Evolutionary conservation across 306 rosid species (phyloP).

Genomic region (Acacia crassicarpa): DNA sequence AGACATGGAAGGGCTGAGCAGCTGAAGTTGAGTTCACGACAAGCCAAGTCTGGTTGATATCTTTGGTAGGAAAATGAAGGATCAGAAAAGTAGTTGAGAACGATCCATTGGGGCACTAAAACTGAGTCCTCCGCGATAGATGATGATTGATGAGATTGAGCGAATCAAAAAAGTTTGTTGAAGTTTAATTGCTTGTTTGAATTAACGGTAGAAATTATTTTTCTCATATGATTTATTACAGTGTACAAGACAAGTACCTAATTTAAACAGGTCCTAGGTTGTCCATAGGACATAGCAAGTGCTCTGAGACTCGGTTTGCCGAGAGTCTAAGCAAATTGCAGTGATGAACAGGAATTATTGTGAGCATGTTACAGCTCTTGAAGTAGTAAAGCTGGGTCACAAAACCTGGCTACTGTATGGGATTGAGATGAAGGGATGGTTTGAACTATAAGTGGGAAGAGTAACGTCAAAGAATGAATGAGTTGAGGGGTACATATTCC

Average conservation of each 20-base stretch:
- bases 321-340: too few relatives aligned
- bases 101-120: background rate
- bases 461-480: background rate
- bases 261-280: too few relatives aligned
- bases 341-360: too few relatives aligned
- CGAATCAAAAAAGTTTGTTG: background rate
- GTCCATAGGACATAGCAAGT: too few relatives aligned
- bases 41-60: background rate
- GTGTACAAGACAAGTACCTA: too few relatives aligned
- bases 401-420: too few relatives aligned
- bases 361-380: too few relatives aligned
- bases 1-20: background rate
- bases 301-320: too few relatives aligned
- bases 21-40: background rate
- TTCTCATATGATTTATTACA: too few relatives aligned
- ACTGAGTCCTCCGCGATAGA: background rate
- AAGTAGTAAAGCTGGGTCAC: too few relatives aligned
- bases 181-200: background rate
- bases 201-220: too few relatives aligned
- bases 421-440: too few relatives aligned
- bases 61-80: background rate
- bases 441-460: background rate
- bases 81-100: background rate
- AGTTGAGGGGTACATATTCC: background rate
- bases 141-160: background rate